These are phyloP conservation scores for Neostapfia colusana DNA, from an alignment of 176 grass and related monocot species.

Conservation along the genomic window DNA sequence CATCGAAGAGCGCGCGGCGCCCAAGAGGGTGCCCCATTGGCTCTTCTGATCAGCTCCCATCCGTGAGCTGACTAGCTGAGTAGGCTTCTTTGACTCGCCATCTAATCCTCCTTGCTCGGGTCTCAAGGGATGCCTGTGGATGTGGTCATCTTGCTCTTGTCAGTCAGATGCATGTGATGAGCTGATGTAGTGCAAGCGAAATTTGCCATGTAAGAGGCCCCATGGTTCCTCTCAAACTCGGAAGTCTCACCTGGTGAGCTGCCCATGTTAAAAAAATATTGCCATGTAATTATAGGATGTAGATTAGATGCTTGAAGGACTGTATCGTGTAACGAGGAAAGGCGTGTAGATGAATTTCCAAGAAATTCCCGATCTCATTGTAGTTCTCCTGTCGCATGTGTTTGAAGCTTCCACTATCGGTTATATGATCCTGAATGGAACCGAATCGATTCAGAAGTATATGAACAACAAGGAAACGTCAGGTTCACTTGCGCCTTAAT, in stretches of 20 bases:
- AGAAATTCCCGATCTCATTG: neutral
- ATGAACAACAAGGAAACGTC: neutral
- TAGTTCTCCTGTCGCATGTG: neutral
- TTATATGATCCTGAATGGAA: neutral
- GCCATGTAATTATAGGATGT: conserved; percentile 40
- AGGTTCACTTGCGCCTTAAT: neutral
- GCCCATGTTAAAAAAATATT: too few relatives aligned
- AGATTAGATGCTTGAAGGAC: conserved; percentile 3
- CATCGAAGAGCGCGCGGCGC: conserved; percentile 63
- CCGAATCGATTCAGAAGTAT: neutral
- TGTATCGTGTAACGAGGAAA: neutral
- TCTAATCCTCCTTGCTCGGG: neutral
- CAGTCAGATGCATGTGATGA: conserved; percentile 38
- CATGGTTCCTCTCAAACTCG: too few relatives aligned
- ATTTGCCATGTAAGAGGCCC: too few relatives aligned
- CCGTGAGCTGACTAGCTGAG: too few relatives aligned
- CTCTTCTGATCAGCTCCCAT: conserved; percentile 45
- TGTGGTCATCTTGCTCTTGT: neutral
- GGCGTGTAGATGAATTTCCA: neutral
- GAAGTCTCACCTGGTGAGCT: too few relatives aligned
- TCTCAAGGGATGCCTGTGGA: conserved; percentile 18
- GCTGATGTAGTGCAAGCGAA: conserved; percentile 25
- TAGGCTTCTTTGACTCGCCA: conserved; percentile 34
- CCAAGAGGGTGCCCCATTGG: conserved; percentile 82
- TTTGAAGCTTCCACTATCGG: neutral